phyloP scores from a whole-genome alignment of 2,329 filamentous ascomycete species.

The Phyllosticta citriasiana region DNA sequence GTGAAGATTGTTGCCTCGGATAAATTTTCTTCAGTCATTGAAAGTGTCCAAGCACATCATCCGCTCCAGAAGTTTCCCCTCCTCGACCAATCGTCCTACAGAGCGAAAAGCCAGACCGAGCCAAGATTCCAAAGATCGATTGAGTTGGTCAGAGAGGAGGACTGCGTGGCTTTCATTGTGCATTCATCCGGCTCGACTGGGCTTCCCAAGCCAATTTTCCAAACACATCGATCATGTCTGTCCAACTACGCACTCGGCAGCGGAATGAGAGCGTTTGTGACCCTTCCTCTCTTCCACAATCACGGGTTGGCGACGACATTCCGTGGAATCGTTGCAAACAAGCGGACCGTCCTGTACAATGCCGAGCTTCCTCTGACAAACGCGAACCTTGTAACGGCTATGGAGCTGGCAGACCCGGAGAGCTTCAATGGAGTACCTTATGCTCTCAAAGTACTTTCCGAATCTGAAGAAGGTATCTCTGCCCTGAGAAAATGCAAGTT shows the following conservation, averaged over 20 bases:
- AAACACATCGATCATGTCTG: conserved; percentile 43
- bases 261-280: conserved; percentile 6
- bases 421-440: conserved; percentile 55
- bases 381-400: conserved; percentile 36
- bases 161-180: conserved; percentile 26
- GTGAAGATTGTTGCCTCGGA: neutral
- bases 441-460: conserved; percentile 52
- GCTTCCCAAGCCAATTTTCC: conserved; percentile 53
- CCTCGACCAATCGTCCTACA: neutral
- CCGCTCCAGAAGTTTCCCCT: neutral
- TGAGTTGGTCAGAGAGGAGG: conserved; percentile 16
- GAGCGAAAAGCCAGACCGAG: neutral
- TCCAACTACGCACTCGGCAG: conserved; percentile 12
- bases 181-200: conserved; percentile 50
- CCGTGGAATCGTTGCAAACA: conserved; percentile 26
- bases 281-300: conserved; percentile 13
- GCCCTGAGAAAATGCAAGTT: conserved; percentile 38
- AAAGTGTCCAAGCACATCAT: neutral
- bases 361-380: conserved; percentile 45
- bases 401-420: conserved; percentile 35
- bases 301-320: conserved; percentile 12
- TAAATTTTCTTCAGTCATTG: neutral
- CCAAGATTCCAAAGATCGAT: neutral
- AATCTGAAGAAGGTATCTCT: conserved; percentile 45
- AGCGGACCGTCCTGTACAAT: conserved; percentile 45